A percentile compares a stretch with the other conserved stretches of the same genome.
Conservation (phyloP, 805 yeast species). For the Candida vaughaniae region DNA sequence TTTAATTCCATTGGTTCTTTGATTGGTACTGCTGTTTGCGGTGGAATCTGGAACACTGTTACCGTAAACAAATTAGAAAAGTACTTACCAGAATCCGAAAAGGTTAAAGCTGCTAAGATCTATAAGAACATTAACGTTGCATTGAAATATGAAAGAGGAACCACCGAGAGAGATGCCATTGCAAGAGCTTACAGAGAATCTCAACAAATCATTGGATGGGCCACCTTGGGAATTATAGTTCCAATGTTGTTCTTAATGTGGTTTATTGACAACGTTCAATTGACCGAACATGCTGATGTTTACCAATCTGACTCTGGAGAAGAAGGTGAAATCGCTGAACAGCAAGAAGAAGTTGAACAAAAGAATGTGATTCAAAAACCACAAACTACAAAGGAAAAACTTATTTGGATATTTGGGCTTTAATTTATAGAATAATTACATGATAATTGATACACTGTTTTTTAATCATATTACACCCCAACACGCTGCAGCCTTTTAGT, state of each 20-base stretch:
- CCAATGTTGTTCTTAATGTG: constrained; percentile 26
- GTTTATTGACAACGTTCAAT: constrained; percentile 22
- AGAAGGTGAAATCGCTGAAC: background rate
- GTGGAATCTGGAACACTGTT: constrained; percentile 29
- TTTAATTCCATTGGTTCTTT: constrained; percentile 36
- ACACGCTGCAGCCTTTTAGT: no score
- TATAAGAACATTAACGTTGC: constrained; percentile 23
- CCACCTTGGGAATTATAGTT: constrained; percentile 22
- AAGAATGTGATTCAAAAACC: background rate
- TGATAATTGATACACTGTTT: no score
- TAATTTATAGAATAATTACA: constrained; percentile 10
- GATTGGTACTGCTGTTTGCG: constrained; percentile 38
- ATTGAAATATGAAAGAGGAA: constrained; percentile 20
- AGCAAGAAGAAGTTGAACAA: background rate
- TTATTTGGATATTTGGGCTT: background rate
- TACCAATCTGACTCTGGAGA: constrained; percentile 5
- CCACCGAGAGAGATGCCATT: constrained; percentile 21
- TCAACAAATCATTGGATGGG: constrained; percentile 26
- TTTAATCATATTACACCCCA: no score
- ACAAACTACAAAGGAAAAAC: background rate
- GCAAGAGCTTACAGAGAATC: constrained; percentile 30
- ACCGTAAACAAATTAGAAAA: constrained; percentile 24
- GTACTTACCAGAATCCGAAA: constrained; percentile 21
- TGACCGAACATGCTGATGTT: constrained; percentile 19
- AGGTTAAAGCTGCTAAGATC: constrained; percentile 18